Percentiles rank a stretch among this genome's conserved stretches.
phyloP scores from a whole-genome alignment of 441 rosid genomes.

The Arabidopsis lyrata region DNA sequence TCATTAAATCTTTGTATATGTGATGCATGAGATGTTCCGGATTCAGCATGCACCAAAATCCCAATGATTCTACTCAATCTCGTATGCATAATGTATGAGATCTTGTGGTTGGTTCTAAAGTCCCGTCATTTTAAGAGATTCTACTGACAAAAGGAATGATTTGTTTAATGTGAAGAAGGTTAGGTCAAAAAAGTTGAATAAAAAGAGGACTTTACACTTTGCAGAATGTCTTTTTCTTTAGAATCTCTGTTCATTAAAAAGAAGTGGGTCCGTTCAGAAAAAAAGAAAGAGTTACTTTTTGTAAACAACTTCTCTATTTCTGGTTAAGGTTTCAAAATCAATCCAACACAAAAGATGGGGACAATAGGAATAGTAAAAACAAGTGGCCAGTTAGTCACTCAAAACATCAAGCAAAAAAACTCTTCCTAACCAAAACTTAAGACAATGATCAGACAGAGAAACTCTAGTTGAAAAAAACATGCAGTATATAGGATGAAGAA shows the following conservation, averaged over 20 bases:
- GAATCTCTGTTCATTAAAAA: constrained; percentile 26
- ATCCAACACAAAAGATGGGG: constrained; percentile 28
- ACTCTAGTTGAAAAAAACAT: constrained; percentile 9
- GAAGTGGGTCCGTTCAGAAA: constrained; percentile 41
- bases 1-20: constrained; percentile 2
- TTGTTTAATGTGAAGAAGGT: constrained; percentile 15
- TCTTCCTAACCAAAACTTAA: constrained; percentile 2
- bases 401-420: constrained; percentile 9
- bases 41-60: constrained; percentile 11
- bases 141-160: constrained; percentile 40
- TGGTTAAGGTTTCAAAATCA: not conserved
- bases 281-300: constrained; percentile 20
- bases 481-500: not conserved
- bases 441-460: constrained; percentile 18
- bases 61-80: constrained; percentile 8
- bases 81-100: not conserved
- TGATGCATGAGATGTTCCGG: not conserved
- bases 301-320: constrained; percentile 13
- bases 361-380: constrained; percentile 1
- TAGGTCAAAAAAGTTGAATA: constrained; percentile 22
- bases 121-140: constrained; percentile 14
- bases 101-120: constrained; percentile 25
- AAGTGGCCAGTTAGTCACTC: constrained; percentile 18
- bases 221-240: constrained; percentile 34
- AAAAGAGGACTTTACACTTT: constrained; percentile 24